Percentiles rank a stretch among this genome's conserved stretches.
Conservation (phyloP, 129 eudicot genomes). For the Artemisia tridentata region DNA sequence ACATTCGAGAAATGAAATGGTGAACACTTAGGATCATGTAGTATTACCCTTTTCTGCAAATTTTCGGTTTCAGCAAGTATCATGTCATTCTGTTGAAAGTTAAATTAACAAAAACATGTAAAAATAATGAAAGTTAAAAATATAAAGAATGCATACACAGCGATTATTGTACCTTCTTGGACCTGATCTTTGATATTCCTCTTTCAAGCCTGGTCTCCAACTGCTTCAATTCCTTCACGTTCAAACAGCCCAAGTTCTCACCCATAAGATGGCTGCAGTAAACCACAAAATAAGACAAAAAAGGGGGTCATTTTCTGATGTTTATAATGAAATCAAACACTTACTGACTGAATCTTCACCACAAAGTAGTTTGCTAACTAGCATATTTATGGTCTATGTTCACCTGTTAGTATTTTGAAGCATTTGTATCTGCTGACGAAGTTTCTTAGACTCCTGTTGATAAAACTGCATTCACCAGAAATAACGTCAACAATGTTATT, state of each 20-base stretch:
- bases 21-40: slow-evolving; percentile 8
- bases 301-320: not conserved
- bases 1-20: not conserved
- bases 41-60: slow-evolving; percentile 76
- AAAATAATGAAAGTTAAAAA: not conserved
- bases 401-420: slow-evolving; percentile 82
- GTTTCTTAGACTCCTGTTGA: slow-evolving; percentile 85
- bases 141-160: not conserved
- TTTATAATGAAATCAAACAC: not conserved
- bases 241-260: slow-evolving; percentile 62
- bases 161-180: slow-evolving; percentile 57
- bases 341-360: too few species aligned
- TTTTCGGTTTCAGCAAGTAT: slow-evolving; percentile 73
- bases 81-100: slow-evolving; percentile 69
- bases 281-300: not conserved
- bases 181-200: slow-evolving; percentile 71
- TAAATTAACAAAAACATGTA: slow-evolving; percentile 5
- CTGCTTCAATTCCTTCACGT: slow-evolving; percentile 76
- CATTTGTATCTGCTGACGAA: slow-evolving; percentile 86
- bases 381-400: not conserved
- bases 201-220: slow-evolving; percentile 80
- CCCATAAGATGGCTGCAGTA: slow-evolving; percentile 71
- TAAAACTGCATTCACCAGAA: slow-evolving; percentile 46
- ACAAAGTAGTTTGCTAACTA: too few species aligned
- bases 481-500: not conserved